Evolutionary conservation across 331 rosid species (phyloP).

Genomic region (Pyrus hybrid): DNA sequence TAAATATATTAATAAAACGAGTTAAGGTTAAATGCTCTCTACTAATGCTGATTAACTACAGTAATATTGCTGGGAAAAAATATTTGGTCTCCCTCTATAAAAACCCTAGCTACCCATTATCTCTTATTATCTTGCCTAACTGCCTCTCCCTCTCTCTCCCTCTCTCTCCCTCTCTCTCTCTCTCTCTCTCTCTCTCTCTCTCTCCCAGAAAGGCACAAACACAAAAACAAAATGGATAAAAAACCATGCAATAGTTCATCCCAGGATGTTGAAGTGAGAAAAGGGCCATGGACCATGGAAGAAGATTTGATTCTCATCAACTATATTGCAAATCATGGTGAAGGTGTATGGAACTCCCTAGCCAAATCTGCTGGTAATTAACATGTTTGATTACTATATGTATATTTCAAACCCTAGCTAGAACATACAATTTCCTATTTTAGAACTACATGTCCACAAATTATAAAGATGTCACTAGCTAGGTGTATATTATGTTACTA

Average conservation of each 20-base stretch:
- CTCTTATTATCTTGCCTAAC: constrained; percentile 19
- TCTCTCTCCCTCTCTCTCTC: neutral
- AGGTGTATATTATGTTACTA: neutral
- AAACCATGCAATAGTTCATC: constrained; percentile 43
- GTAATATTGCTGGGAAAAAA: neutral
- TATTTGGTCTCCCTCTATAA: constrained; percentile 36
- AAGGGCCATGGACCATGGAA: constrained; percentile 99
- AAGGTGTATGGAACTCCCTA: constrained; percentile 94
- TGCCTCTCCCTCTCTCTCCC: neutral
- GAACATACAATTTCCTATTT: neutral
- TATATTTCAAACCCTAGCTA: neutral
- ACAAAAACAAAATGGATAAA: constrained; percentile 51
- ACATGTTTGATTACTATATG: neutral
- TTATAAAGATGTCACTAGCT: neutral
- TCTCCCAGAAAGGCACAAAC: constrained; percentile 29
- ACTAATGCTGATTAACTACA: neutral
- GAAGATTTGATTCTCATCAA: constrained; percentile 92
- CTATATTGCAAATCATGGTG: constrained; percentile 94
- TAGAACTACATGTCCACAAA: neutral
- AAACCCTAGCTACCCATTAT: constrained; percentile 38
- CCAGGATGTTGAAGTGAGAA: constrained; percentile 85
- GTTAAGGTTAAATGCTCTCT: neutral
- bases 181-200: constrained; percentile 3
- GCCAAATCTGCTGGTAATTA: constrained; percentile 87
- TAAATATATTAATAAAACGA: neutral